phyloP scores from a whole-genome alignment of 495 filamentous ascomycete species.

The Aspergillus cristatus region DNA sequence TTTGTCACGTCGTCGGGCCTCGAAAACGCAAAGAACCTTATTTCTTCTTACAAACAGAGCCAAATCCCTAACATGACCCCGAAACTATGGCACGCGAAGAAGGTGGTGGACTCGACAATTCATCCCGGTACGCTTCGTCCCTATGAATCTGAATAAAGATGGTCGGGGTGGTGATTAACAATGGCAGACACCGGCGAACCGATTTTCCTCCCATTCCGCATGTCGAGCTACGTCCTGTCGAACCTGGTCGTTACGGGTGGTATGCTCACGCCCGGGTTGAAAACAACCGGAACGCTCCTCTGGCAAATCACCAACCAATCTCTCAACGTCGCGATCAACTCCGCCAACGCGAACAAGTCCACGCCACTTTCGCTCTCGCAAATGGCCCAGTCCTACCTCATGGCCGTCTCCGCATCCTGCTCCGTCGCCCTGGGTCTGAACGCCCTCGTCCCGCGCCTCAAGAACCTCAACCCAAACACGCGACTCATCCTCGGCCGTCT shows the following conservation, averaged over 20 bases:
- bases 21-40: constrained; percentile 68
- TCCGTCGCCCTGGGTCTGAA: constrained; percentile 91
- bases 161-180: too few relatives aligned
- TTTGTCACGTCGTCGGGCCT: constrained; percentile 66
- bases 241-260: constrained; percentile 95
- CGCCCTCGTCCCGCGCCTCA: constrained; percentile 69
- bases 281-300: constrained; percentile 77
- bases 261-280: constrained; percentile 85
- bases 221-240: constrained; percentile 91
- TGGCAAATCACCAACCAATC: constrained; percentile 98
- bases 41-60: constrained; percentile 75
- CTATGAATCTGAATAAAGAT: too few relatives aligned
- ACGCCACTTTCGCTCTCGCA: constrained; percentile 71
- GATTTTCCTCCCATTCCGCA: constrained; percentile 90
- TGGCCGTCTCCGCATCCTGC: constrained; percentile 88
- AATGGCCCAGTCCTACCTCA: constrained; percentile 78
- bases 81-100: constrained; percentile 91
- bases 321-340: constrained; percentile 96
- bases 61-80: constrained; percentile 70
- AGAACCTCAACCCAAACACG: constrained; percentile 61
- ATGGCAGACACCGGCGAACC: constrained; percentile 79
- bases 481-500: constrained; percentile 67
- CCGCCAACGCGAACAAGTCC: constrained; percentile 93
- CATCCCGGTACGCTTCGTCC: constrained; percentile 68
- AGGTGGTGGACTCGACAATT: constrained; percentile 89